These are phyloP conservation scores for Hemisphaericaspora subhashii DNA, from an alignment of 1,139 yeast genomes.

Conservation along the genomic window DNA sequence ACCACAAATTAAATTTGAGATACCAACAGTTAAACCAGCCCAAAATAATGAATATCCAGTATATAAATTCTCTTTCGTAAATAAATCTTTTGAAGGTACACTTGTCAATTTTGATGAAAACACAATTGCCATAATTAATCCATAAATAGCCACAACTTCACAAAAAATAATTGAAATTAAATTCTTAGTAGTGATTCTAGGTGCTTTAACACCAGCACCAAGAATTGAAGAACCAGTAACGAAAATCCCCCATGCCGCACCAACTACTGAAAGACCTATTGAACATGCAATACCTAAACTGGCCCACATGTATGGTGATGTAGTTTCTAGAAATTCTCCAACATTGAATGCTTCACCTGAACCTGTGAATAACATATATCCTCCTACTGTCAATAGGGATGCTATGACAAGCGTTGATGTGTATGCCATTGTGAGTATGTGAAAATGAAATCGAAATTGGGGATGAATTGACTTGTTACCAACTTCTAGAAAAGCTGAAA, in stretches of 20 bases:
- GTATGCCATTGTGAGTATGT: constrained; percentile 9
- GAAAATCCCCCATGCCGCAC: constrained; percentile 99
- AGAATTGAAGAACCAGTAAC: constrained; percentile 91
- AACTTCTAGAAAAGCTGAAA: neutral
- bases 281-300: constrained; percentile 87
- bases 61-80: constrained; percentile 82
- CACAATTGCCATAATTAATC: constrained; percentile 96
- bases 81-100: constrained; percentile 62
- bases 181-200: constrained; percentile 95
- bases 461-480: constrained; percentile 16
- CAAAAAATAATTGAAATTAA: constrained; percentile 96
- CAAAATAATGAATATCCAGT: constrained; percentile 95
- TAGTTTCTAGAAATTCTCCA: constrained; percentile 79
- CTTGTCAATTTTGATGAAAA: constrained; percentile 85
- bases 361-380: constrained; percentile 84
- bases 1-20: constrained; percentile 93
- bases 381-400: constrained; percentile 42
- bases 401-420: constrained; percentile 24
- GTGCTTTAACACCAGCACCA: constrained; percentile 98
- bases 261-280: constrained; percentile 92
- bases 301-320: constrained; percentile 98
- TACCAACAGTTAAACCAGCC: constrained; percentile 97
- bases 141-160: constrained; percentile 98
- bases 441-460: neutral
- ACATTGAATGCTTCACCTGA: constrained; percentile 88